Evolutionary conservation across 805 yeast species (phyloP), one percentile per base, ranked within the genome.

Genomic region (Lipomyces mesembrius): DNA sequence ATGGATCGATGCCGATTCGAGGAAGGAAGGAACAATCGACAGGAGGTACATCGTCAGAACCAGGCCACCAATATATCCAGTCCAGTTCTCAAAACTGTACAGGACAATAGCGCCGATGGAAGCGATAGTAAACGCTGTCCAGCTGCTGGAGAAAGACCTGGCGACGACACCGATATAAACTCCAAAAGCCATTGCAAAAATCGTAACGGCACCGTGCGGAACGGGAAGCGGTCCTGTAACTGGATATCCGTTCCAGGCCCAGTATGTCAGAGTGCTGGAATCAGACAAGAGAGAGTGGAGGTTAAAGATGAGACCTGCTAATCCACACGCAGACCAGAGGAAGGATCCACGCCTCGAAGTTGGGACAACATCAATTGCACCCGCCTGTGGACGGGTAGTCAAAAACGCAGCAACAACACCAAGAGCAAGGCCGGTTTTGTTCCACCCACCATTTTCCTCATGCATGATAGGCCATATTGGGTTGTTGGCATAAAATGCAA

Each of bases 241-340:
- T 54, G 96, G 97, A 76, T 84, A 94, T 0, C 99, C 99, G 68
- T 88, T 90, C 98, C 98, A 95, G n/a, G 87, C 86, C 98, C 98
- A 95, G 58, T 88, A 82, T n/a, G 91, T 89, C 55, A 94, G 82
- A 9, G 95, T 90, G 1, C 96, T 88, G 0, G 97, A 84, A 76
- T 95, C 99, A 2, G 91, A 84, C 58, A 92, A 77, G 81, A 88
- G 85, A 14, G 96, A 90, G 72, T 88, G 88, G 46, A 90, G 77
- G 5, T 89, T 85, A 75, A 87, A 94, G 35, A 92, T 76, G 64
- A 89, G 81, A 0, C 92, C 86, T 29, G 96, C 98, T 69, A 94
- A 82, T 0, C 96, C 97, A 29, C 85, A 61, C 1, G 88, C 83
- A 0, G 92, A 83, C 20, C 83, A 75, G 2, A 88, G 7, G 17